These are phyloP conservation scores for Exophiala bonariae DNA, from an alignment of 2,329 filamentous ascomycete species.

Conservation along the genomic window DNA sequence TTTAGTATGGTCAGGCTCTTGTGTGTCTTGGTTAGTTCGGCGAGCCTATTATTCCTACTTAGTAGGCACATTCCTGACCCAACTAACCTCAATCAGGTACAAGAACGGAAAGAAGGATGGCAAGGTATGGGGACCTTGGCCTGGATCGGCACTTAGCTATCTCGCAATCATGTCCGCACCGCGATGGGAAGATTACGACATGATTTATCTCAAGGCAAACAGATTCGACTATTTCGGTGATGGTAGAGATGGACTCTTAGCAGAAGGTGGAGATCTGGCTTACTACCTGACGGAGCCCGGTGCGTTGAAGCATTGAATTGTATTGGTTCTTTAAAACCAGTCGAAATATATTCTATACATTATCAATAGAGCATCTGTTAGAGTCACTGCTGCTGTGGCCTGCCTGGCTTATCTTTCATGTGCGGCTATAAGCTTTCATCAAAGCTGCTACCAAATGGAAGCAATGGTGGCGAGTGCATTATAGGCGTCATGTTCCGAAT, in stretches of 20 bases:
- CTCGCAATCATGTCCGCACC: conserved; percentile 39
- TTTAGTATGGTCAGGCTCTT: conserved; percentile 8
- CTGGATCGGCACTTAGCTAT: conserved; percentile 52
- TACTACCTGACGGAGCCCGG: conserved; percentile 1
- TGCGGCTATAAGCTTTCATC: too few species aligned
- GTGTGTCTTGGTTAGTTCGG: conserved; percentile 3
- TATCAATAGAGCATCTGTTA: too few species aligned
- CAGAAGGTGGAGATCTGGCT: background rate
- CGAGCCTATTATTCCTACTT: background rate
- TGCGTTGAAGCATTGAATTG: too few species aligned
- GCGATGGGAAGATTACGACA: conserved; percentile 45
- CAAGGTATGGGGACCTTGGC: conserved; percentile 47
- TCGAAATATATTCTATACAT: too few species aligned
- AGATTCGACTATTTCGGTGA: conserved; percentile 32
- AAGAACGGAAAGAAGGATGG: conserved; percentile 44
- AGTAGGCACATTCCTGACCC: too few species aligned
- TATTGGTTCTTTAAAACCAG: too few species aligned
- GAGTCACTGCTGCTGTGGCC: too few species aligned
- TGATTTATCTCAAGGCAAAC: conserved; percentile 32
- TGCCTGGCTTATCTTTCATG: too few species aligned
- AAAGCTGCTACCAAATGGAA: too few species aligned
- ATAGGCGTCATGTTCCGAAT: too few species aligned
- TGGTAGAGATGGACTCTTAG: conserved; percentile 18
- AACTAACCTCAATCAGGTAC: conserved; percentile 34
- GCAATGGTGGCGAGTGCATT: too few species aligned